Evolutionary conservation across 768 basidiomycete species (phyloP), one percentile per base, ranked within the genome.

Genomic region (Termitomyces sp.): DNA sequence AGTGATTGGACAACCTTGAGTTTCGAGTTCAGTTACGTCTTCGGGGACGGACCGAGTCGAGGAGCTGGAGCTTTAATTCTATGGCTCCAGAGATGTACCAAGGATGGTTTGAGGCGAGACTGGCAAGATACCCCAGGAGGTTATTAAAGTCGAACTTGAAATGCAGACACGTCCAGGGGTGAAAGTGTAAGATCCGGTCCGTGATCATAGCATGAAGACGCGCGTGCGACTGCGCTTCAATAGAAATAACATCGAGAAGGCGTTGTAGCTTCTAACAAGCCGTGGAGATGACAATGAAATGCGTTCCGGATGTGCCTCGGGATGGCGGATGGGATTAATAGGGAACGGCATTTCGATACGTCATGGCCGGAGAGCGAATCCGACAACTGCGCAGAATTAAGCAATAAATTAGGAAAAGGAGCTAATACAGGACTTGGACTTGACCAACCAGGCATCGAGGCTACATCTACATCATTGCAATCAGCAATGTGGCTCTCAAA

Each of bases 181-280:
- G 6, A 54, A 20, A 12, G 39, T 15, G 41, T 41, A 54, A 54
- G 53, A 54, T 54, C 39, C 53, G 53, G 39, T 42, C 39, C 53
- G 51, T 6, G 18, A 24, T 39, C 22, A 52, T 39, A n/a, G 18
- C 24, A 53, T 39, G 52, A 39, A 53, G 24, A 39, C 39, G 41
- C n/a, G 27, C 53, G 24, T 54, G 15, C 12, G 16, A 54, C 22
- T 54, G 53, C 16, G 27, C 18, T 41, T 30, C 39, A 54, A 54
- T 54, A 54, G 53, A 41, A 27, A 54, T n/a, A 39, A 54, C 39
- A 54, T 31, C 39, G n/a, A 54, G 39, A 41, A 54, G 37, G 51
- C 36, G 37, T 27, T 27, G 27, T 20, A 54, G 53, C 39, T 54
- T 54, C 53, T 30, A 31, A 27, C 53, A 9, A 54, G 39, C 53